A percentile compares a stretch with the other conserved stretches of the same genome.
Evolutionary conservation across 2,329 filamentous ascomycete genomes (phyloP).

Genomic region (Penicillium italicum): DNA sequence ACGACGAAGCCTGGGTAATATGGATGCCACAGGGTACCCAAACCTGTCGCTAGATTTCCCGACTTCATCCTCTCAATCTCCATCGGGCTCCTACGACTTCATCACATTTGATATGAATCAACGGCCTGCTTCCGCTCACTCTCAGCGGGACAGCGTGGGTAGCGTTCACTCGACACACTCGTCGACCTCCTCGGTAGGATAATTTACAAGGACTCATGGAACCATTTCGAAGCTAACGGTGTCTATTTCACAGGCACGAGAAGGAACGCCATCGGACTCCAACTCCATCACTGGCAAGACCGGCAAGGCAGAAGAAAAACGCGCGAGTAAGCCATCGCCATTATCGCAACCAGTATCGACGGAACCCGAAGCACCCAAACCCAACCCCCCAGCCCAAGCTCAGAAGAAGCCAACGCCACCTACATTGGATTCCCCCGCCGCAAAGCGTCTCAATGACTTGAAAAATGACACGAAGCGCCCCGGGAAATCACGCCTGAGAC

Average conservation of each 20-base stretch:
- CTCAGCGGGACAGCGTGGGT: slow-evolving; percentile 59
- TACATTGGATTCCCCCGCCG: slow-evolving; percentile 61
- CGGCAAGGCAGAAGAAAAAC: slow-evolving; percentile 66
- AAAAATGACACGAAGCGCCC: slow-evolving; percentile 74
- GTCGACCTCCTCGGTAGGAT: slow-evolving; percentile 65
- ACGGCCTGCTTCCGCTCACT: slow-evolving; percentile 39
- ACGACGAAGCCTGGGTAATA: slow-evolving; percentile 74
- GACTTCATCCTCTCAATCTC: slow-evolving; percentile 30
- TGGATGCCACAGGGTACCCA: slow-evolving; percentile 46
- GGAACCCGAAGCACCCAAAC: slow-evolving; percentile 30
- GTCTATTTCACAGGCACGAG: slow-evolving; percentile 20
- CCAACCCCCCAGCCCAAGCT: slow-evolving; percentile 17
- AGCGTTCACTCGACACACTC: slow-evolving; percentile 53
- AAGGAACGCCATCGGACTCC: slow-evolving; percentile 20
- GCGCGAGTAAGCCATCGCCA: slow-evolving; percentile 65
- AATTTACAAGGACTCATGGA: neutral
- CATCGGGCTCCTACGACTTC: slow-evolving; percentile 36
- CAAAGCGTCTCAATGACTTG: slow-evolving; percentile 80
- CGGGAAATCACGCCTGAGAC: slow-evolving; percentile 78
- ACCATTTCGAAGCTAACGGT: neutral
- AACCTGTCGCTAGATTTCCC: slow-evolving; percentile 35
- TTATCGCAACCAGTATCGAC: slow-evolving; percentile 65
- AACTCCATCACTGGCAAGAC: slow-evolving; percentile 21
- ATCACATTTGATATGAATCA: slow-evolving; percentile 28
- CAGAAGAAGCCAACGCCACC: slow-evolving; percentile 35